Evolutionary conservation across 129 eudicot species (phyloP).

Genomic region (Saposhnikovia divaricata): DNA sequence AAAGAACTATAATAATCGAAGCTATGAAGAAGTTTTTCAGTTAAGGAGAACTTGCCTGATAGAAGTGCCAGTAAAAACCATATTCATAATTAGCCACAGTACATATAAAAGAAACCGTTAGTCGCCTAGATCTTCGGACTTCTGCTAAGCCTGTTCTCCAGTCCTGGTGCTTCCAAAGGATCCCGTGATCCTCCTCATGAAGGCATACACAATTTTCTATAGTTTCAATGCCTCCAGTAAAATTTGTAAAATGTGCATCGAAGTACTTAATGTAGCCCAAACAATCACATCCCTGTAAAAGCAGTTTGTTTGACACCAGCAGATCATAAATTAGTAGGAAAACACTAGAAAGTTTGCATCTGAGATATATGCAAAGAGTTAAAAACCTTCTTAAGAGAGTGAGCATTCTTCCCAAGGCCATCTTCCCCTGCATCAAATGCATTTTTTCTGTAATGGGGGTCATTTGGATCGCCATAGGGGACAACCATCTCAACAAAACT

Average conservation of each 20-base stretch:
- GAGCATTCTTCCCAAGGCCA: slow-evolving; percentile 94
- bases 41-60: slow-evolving; percentile 47
- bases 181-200: slow-evolving; percentile 94
- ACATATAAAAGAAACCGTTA: slow-evolving; percentile 84
- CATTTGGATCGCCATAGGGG: slow-evolving; percentile 96
- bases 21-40: neutral
- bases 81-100: slow-evolving; percentile 93
- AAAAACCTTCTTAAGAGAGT: slow-evolving; percentile 77
- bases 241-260: slow-evolving; percentile 86
- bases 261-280: slow-evolving; percentile 83
- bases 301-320: slow-evolving; percentile 6
- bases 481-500: slow-evolving; percentile 99
- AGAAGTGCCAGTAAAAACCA: slow-evolving; percentile 94
- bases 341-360: slow-evolving; percentile 5
- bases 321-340: slow-evolving; percentile 3
- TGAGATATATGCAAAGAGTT: neutral
- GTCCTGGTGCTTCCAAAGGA: slow-evolving; percentile 95
- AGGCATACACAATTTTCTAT: slow-evolving; percentile 88
- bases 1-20: neutral
- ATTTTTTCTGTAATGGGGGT: slow-evolving; percentile 87
- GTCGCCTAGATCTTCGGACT: slow-evolving; percentile 82
- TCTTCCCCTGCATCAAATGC: slow-evolving; percentile 99
- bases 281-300: slow-evolving; percentile 82
- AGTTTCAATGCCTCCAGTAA: slow-evolving; percentile 88
- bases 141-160: slow-evolving; percentile 98